Percentiles rank a stretch among this genome's conserved stretches.
These are phyloP conservation scores for Termitomyces eurrhizus DNA, from an alignment of 768 basidiomycete species.

Conservation along the genomic window DNA sequence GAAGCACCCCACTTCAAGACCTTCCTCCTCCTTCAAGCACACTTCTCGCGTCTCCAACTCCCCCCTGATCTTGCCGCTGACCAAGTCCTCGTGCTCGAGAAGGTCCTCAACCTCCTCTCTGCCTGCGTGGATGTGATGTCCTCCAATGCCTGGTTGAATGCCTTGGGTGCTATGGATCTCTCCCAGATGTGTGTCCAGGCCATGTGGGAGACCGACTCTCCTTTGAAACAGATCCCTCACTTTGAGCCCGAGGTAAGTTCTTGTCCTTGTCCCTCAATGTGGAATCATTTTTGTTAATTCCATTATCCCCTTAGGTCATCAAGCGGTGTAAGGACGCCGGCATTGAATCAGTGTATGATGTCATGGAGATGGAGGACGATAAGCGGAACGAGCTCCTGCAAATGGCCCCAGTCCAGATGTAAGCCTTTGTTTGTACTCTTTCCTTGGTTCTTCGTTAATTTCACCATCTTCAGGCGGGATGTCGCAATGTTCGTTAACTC, in stretches of 20 bases:
- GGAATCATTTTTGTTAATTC: neutral
- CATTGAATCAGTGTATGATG: constrained; percentile 90
- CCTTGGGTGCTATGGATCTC: constrained; percentile 94
- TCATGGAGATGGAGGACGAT: constrained; percentile 98
- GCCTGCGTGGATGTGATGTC: constrained; percentile 99
- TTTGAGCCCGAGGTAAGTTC: constrained; percentile 79
- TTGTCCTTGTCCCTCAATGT: neutral
- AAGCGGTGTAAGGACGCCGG: constrained; percentile 79
- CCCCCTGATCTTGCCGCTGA: constrained; percentile 94
- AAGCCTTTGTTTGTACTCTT: constrained; percentile 29
- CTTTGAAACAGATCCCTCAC: constrained; percentile 93
- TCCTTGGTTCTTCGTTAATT: constrained; percentile 11
- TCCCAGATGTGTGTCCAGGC: constrained; percentile 99
- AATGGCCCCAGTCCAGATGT: constrained; percentile 88
- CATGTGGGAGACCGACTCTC: constrained; percentile 96
- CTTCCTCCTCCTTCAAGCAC: constrained; percentile 93
- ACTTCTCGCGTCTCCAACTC: constrained; percentile 90
- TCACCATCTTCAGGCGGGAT: constrained; percentile 60
- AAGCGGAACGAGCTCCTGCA: constrained; percentile 75
- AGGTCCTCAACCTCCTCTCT: constrained; percentile 85
- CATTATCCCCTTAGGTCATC: constrained; percentile 49
- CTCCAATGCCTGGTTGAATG: constrained; percentile 92
- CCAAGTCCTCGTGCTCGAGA: constrained; percentile 82
- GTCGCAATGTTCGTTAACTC: constrained; percentile 96
- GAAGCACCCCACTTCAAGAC: constrained; percentile 98